phyloP scores from a whole-genome alignment of 2,329 filamentous ascomycete genomes.

The Fusarium subtropicale region DNA sequence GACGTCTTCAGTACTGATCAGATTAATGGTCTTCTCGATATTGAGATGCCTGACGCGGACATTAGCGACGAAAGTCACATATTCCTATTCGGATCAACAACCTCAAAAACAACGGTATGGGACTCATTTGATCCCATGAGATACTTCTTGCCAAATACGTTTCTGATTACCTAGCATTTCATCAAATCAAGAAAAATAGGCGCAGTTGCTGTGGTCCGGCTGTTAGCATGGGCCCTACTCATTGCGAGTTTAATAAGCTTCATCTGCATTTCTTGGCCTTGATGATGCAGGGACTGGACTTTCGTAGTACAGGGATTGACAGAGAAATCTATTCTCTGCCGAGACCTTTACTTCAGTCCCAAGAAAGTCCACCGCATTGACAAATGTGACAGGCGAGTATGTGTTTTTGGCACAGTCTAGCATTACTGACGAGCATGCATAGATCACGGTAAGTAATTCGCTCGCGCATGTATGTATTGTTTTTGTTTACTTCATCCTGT shows the following conservation, averaged over 20 bases:
- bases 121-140: too few species aligned
- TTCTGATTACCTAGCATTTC: too few species aligned
- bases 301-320: not conserved
- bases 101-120: too few species aligned
- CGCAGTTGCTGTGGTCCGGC: not conserved
- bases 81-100: too few species aligned
- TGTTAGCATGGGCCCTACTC: not conserved
- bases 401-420: not conserved
- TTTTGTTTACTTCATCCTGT: not conserved
- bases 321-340: not conserved
- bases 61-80: too few species aligned
- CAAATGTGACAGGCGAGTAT: too few species aligned
- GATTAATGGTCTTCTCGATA: not conserved
- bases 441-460: not conserved
- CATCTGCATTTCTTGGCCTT: not conserved
- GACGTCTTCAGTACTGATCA: not conserved
- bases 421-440: rapidly evolving
- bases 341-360: not conserved
- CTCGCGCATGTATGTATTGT: not conserved
- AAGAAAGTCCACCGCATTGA: not conserved
- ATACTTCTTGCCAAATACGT: too few species aligned
- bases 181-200: too few species aligned
- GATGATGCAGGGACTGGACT: too few species aligned
- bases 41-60: not conserved
- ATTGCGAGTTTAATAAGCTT: not conserved